Conservation (phyloP, 768 basidiomycete species). For the Lyophyllum atratum region DNA sequence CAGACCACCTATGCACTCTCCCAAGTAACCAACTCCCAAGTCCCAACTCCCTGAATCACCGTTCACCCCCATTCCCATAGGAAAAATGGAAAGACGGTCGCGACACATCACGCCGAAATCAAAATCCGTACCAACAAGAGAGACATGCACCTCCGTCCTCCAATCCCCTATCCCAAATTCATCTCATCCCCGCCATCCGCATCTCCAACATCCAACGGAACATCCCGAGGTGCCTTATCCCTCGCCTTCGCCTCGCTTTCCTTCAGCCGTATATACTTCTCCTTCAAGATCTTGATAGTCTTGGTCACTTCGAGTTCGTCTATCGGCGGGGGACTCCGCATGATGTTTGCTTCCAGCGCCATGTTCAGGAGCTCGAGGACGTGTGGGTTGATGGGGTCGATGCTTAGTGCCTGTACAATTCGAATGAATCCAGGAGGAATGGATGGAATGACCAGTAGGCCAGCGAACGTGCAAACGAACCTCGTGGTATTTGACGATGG, state of each 20-base stretch:
- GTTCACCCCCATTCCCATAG: too few species aligned
- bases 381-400: constrained; percentile 83
- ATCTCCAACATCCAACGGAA: constrained; percentile 15
- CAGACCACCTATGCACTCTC: too few species aligned
- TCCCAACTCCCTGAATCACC: too few species aligned
- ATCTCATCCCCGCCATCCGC: constrained; percentile 25
- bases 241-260: constrained; percentile 29
- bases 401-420: constrained; percentile 61
- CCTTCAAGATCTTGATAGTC: constrained; percentile 29
- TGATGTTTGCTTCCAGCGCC: constrained; percentile 60
- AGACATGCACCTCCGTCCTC: background rate
- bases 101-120: background rate
- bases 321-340: constrained; percentile 17
- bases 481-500: constrained; percentile 92
- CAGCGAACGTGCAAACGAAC: constrained; percentile 40
- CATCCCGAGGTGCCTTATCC: constrained; percentile 22
- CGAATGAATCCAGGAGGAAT: background rate
- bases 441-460: background rate
- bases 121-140: background rate
- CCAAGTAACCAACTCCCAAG: too few species aligned
- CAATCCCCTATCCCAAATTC: constrained; percentile 25
- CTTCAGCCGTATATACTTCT: constrained; percentile 30
- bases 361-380: constrained; percentile 80
- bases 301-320: constrained; percentile 29
- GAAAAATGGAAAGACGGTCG: too few species aligned